A percentile compares a stretch with the other conserved stretches of the same genome.
These are phyloP conservation scores for Penicillium sp. DNA, from an alignment of 2,329 filamentous ascomycete genomes.

Conservation along the genomic window DNA sequence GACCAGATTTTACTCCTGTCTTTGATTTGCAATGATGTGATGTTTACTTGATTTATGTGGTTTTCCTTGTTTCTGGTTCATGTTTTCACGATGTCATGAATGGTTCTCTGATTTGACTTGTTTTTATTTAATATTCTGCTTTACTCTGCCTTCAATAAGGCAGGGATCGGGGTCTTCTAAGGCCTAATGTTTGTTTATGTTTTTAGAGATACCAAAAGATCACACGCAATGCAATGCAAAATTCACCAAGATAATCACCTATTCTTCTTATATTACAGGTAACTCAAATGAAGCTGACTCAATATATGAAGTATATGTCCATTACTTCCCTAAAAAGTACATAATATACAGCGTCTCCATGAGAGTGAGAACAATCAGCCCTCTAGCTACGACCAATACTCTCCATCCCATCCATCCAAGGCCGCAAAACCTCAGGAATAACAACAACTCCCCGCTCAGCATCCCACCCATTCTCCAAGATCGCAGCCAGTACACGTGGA, in stretches of 20 bases:
- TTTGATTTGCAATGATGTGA: constrained; percentile 17
- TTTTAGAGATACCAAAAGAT: neutral
- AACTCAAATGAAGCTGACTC: neutral
- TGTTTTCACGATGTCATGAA: constrained; percentile 24
- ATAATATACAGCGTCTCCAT: constrained; percentile 1
- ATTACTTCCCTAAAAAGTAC: neutral
- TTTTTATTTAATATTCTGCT: neutral
- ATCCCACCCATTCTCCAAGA: constrained; percentile 90
- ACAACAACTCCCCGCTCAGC: constrained; percentile 63
- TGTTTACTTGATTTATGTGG: constrained; percentile 12
- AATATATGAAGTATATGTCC: neutral
- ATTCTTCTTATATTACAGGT: neutral
- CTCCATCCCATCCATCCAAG: constrained; percentile 78
- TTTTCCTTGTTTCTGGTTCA: constrained; percentile 9
- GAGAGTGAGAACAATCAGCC: neutral
- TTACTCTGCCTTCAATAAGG: neutral
- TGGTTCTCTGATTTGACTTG: neutral
- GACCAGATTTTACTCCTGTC: constrained; percentile 1
- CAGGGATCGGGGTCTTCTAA: neutral
- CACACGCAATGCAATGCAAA: neutral
- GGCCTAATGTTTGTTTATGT: neutral
- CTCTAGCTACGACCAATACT: constrained; percentile 51
- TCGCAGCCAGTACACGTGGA: constrained; percentile 80
- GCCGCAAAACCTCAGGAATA: constrained; percentile 74
- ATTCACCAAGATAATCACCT: neutral